phyloP scores from a whole-genome alignment of 148 eudicot genomes.

The Talinum fruticosum region DNA sequence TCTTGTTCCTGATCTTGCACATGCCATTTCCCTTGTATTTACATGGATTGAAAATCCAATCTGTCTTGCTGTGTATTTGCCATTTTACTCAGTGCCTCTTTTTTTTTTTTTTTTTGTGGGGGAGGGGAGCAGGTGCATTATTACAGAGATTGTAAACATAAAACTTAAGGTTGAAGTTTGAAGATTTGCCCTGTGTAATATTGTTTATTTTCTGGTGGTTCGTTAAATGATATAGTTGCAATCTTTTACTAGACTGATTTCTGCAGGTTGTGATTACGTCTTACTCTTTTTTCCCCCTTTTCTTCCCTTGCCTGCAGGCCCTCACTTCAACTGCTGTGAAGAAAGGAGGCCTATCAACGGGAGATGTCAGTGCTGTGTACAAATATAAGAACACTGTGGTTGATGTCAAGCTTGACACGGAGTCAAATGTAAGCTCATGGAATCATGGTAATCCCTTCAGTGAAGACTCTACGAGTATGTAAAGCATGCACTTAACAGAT shows the following conservation, averaged over 20 bases:
- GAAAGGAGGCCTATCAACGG: conserved; percentile 88
- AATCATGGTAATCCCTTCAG: conserved; percentile 7
- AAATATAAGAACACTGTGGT: conserved; percentile 59
- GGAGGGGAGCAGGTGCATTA: no score
- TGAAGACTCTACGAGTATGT: neutral
- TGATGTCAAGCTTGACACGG: conserved; percentile 82
- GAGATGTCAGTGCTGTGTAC: conserved; percentile 80
- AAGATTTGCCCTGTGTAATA: neutral
- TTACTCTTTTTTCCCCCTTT: neutral
- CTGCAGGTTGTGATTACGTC: neutral
- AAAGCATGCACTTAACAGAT: conserved; percentile 3
- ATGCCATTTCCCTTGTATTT: neutral
- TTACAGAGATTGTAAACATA: no score
- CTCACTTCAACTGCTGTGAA: conserved; percentile 87
- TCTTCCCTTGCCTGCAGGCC: conserved; percentile 31
- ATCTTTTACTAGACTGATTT: neutral
- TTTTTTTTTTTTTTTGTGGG: no score
- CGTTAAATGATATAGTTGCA: neutral
- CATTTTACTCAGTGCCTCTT: neutral
- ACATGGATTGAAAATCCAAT: neutral
- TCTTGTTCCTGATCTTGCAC: neutral
- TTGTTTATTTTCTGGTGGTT: neutral
- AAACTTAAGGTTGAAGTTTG: no score
- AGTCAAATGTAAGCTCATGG: conserved; percentile 60
- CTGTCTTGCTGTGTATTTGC: neutral